Percentiles rank a stretch among this genome's conserved stretches.
Conservation (phyloP, 495 filamentous ascomycete genomes). For the Annulohypoxylon bovei region DNA sequence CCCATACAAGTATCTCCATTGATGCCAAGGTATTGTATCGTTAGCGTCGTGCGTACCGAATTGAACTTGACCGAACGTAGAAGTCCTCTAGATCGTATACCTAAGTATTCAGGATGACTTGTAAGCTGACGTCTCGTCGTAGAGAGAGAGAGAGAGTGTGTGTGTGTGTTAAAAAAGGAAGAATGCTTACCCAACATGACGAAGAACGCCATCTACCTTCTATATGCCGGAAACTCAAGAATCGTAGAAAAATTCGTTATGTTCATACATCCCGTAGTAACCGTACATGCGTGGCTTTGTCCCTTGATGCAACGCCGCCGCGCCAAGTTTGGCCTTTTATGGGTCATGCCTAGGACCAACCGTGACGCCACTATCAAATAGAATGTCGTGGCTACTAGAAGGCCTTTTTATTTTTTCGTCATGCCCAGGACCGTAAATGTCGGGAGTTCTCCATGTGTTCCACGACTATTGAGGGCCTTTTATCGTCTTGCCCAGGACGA, state of each 20-base stretch:
- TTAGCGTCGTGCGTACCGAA: conserved; percentile 30
- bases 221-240: conserved; percentile 27
- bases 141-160: too few species aligned
- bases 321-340: conserved; percentile 12
- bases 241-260: conserved; percentile 31
- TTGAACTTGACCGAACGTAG: conserved; percentile 32
- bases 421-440: conserved; percentile 31
- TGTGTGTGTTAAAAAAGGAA: neutral
- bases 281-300: conserved; percentile 25
- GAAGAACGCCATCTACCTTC: conserved; percentile 31
- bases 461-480: conserved; percentile 35
- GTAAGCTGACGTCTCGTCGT: neutral
- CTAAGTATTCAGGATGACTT: neutral
- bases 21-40: conserved; percentile 15
- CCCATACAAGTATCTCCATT: conserved; percentile 16
- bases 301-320: conserved; percentile 4
- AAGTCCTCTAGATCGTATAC: conserved; percentile 29
- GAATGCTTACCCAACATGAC: conserved; percentile 25
- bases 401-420: conserved; percentile 36
- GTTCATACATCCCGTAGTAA: conserved; percentile 34
- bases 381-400: conserved; percentile 16
- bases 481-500: conserved; percentile 43
- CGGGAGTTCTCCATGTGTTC: conserved; percentile 12
- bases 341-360: conserved; percentile 27
- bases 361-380: conserved; percentile 16